Conservation (phyloP, 2,329 filamentous ascomycete genomes). For the Chaetomiaceae sp. region DNA sequence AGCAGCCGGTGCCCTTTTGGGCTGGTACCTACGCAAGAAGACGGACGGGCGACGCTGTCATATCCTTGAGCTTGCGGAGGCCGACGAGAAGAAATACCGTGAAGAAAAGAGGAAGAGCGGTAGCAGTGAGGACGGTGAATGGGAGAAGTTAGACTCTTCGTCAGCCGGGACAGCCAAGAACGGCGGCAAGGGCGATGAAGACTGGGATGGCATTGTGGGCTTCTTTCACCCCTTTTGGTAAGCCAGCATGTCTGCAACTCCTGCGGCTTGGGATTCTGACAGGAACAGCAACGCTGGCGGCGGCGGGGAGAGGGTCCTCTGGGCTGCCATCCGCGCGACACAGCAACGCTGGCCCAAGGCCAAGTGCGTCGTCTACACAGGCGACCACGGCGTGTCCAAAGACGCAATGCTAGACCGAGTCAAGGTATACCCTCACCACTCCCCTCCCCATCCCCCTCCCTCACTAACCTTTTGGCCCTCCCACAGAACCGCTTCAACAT, state of each 20-base stretch:
- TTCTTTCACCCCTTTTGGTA: constrained; percentile 99
- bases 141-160: constrained; percentile 62
- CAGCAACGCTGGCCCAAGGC: constrained; percentile 85
- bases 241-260: constrained; percentile 23
- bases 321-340: constrained; percentile 89
- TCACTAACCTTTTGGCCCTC: neutral
- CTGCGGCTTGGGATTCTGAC: constrained; percentile 4
- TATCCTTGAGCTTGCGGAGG: constrained; percentile 50
- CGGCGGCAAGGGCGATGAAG: constrained; percentile 43
- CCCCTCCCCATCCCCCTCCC: neutral
- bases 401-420: constrained; percentile 72
- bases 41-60: constrained; percentile 58
- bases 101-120: constrained; percentile 34
- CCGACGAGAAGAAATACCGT: constrained; percentile 39
- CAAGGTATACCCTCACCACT: constrained; percentile 46
- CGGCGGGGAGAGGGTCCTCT: constrained; percentile 91
- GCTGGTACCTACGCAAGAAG: constrained; percentile 59
- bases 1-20: constrained; percentile 42
- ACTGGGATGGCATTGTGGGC: constrained; percentile 82
- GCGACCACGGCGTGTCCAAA: constrained; percentile 86
- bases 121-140: constrained; percentile 53
- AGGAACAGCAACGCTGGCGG: constrained; percentile 79
- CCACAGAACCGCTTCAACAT: constrained; percentile 83
- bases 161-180: constrained; percentile 34
- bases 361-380: constrained; percentile 90